phyloP scores from a whole-genome alignment of 306 rosid species.

The Prunus mira region DNA sequence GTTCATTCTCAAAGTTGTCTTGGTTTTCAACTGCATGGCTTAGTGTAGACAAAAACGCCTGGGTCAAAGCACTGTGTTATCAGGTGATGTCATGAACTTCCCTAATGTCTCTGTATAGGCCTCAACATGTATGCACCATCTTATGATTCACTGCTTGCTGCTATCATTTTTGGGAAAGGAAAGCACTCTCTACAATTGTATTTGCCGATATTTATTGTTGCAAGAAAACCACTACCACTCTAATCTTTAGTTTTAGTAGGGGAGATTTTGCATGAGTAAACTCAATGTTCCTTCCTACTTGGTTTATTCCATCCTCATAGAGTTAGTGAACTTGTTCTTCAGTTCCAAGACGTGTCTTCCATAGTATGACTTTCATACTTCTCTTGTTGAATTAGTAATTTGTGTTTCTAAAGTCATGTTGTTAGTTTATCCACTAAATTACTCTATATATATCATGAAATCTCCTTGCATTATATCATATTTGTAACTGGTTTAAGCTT shows the following conservation, averaged over 20 bases:
- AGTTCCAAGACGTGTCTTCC: not conserved
- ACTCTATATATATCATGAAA: not conserved
- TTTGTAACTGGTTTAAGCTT: not conserved
- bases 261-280: not conserved
- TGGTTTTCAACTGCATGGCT: conserved; percentile 92
- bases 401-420: not conserved
- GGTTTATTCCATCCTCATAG: not conserved
- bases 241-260: not conserved
- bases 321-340: not conserved
- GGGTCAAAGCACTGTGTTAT: conserved; percentile 80
- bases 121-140: not conserved
- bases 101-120: not conserved
- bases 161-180: not conserved
- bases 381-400: not conserved
- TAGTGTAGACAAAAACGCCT: conserved; percentile 83
- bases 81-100: conserved; percentile 52
- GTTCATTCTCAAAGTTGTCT: conserved; percentile 42
- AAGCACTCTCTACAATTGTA: not conserved
- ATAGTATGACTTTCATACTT: not conserved
- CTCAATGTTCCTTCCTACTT: not conserved
- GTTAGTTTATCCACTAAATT: not conserved
- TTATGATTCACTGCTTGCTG: conserved; percentile 2
- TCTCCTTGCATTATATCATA: not conserved
- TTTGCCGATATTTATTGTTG: not conserved
- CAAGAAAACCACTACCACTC: not conserved